A percentile compares a stretch with the other conserved stretches of the same genome.
Evolutionary conservation across 2,329 filamentous ascomycete species (phyloP).

Genomic region (Aspergillus glaucus): DNA sequence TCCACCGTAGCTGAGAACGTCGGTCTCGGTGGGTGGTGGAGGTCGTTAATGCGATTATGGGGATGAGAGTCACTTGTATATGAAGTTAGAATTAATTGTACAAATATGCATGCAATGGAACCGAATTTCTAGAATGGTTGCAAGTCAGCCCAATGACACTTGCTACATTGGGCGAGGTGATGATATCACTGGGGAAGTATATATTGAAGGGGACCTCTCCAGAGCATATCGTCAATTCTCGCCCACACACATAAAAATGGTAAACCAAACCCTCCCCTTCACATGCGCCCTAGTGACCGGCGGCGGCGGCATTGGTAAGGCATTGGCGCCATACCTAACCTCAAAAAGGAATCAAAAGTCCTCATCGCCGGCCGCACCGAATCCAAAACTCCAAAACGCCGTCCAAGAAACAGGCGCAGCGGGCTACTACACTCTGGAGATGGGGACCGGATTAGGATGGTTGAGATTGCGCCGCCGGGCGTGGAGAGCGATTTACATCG

Average conservation of each 20-base stretch:
- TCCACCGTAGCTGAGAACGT: not conserved
- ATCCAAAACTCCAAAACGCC: constrained; percentile 44
- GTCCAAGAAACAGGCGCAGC: constrained; percentile 40
- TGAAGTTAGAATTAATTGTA: not conserved
- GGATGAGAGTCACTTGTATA: not conserved
- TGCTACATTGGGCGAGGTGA: too few species aligned
- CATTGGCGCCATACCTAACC: constrained; percentile 17
- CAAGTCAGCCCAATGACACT: too few species aligned
- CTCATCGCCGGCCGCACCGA: constrained; percentile 39
- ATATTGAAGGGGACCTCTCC: too few species aligned
- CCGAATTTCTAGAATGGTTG: too few species aligned
- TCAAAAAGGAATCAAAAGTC: constrained; percentile 19
- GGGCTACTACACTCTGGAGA: constrained; percentile 43
- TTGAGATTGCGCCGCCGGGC: constrained; percentile 52
- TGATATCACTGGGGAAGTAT: too few species aligned
- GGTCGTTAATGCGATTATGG: not conserved
- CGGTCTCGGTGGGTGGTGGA: not conserved
- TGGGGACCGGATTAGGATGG: constrained; percentile 40
- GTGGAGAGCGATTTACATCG: constrained; percentile 52
- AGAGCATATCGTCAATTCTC: too few species aligned
- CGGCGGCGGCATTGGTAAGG: constrained; percentile 20
- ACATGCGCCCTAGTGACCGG: constrained; percentile 37
- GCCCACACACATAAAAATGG: too few species aligned
- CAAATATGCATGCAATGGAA: not conserved
- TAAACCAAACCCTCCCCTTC: constrained; percentile 36